phyloP scores from a whole-genome alignment of 2,329 filamentous ascomycete genomes.

The Cladophialophora bantiana region DNA sequence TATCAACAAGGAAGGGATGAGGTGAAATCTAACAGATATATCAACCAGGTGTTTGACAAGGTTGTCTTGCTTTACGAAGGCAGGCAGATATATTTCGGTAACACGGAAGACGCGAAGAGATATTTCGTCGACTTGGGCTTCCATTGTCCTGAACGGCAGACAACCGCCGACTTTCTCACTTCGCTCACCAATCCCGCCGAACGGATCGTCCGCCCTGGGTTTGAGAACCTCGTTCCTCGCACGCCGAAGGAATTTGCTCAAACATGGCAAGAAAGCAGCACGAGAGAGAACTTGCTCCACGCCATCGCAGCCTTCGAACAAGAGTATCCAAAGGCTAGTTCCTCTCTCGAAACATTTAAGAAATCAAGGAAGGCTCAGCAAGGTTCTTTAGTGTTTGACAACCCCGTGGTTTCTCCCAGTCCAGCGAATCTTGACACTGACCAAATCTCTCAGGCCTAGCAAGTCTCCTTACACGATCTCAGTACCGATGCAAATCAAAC shows the following conservation, averaged over 20 bases:
- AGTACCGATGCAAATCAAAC: constrained; percentile 62
- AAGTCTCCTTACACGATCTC: constrained; percentile 63
- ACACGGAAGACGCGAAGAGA: constrained; percentile 62
- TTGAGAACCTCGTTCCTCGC: constrained; percentile 53
- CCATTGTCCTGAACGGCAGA: constrained; percentile 66
- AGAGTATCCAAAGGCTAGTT: constrained; percentile 49
- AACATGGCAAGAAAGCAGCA: not conserved
- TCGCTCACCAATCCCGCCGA: constrained; percentile 66
- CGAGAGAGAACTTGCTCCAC: constrained; percentile 43
- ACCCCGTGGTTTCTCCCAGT: too few species aligned
- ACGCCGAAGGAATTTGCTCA: constrained; percentile 55
- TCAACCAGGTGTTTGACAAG: constrained; percentile 66
- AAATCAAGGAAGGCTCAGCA: too few species aligned
- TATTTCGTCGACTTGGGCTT: constrained; percentile 73
- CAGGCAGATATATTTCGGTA: constrained; percentile 70
- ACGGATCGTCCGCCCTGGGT: constrained; percentile 52
- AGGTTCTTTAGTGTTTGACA: too few species aligned
- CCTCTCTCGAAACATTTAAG: constrained; percentile 61
- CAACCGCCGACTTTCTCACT: constrained; percentile 70
- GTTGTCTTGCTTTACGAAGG: constrained; percentile 72
- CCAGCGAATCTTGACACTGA: constrained; percentile 53
- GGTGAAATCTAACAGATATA: not conserved
- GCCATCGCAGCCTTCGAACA: constrained; percentile 62
- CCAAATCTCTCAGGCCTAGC: constrained; percentile 61
- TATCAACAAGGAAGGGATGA: too few species aligned